Evolutionary conservation across 352 stramenopile genomes (phyloP).

Genomic region (Pythium scleroteichum): DNA sequence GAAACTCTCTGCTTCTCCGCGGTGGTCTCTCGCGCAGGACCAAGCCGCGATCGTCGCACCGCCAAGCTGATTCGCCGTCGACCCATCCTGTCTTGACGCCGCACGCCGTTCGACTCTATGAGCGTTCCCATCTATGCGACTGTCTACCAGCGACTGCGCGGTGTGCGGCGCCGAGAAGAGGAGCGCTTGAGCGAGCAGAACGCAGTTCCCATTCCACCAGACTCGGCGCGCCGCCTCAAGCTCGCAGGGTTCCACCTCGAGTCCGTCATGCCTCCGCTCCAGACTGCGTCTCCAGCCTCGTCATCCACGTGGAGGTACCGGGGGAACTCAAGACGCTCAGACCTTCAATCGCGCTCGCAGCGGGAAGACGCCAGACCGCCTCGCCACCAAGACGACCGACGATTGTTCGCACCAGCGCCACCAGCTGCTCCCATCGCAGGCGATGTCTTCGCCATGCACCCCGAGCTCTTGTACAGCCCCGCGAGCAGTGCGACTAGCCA

Average conservation of each 20-base stretch:
- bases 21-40: not conserved
- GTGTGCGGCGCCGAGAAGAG: not conserved
- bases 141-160: not conserved
- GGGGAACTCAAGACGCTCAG: conserved; percentile 12
- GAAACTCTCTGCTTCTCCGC: no score
- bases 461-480: not conserved
- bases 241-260: conserved; percentile 14
- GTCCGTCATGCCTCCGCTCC: not conserved
- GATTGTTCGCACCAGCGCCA: not conserved
- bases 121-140: not conserved
- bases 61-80: not conserved
- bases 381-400: not conserved
- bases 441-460: conserved; percentile 20
- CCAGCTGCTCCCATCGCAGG: conserved; percentile 4
- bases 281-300: not conserved
- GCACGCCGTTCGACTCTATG: no score
- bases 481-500: not conserved
- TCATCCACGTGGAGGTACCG: not conserved
- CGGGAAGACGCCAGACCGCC: conserved; percentile 3
- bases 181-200: not conserved
- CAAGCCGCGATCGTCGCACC: no score
- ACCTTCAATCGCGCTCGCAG: conserved; percentile 1
- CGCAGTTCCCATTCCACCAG: conserved; percentile 11
- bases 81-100: not conserved
- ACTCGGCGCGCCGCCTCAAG: conserved; percentile 11